A percentile compares a stretch with the other conserved stretches of the same genome.
These are phyloP conservation scores for Cetraspora pellucida DNA, from an alignment of 192 early-diverging fungal genomes.

Conservation along the genomic window DNA sequence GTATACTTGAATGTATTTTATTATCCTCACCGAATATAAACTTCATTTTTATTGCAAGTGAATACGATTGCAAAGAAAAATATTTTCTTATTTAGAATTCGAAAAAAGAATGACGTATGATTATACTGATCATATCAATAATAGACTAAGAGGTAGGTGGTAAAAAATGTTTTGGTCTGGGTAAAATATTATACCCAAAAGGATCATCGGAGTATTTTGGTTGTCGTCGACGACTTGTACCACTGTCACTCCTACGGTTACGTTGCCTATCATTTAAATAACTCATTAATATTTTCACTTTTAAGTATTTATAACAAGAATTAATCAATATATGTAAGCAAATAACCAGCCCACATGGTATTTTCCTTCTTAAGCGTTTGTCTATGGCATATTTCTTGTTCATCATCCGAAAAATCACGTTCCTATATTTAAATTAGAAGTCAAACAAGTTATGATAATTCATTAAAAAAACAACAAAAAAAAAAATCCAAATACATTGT, in stretches of 20 bases:
- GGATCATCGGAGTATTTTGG: neutral
- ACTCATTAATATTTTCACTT: neutral
- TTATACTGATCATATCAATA: neutral
- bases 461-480: neutral
- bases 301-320: neutral
- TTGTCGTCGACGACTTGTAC: neutral
- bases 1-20: no score
- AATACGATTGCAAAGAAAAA: no score
- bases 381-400: neutral
- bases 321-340: neutral
- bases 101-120: no score
- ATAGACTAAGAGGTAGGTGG: neutral
- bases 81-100: no score
- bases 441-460: neutral
- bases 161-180: neutral
- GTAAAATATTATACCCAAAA: slow-evolving; percentile 14
- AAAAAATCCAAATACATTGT: slow-evolving; percentile 46
- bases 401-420: slow-evolving; percentile 21
- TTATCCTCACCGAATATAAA: no score
- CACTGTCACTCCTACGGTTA: neutral
- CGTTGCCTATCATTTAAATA: neutral
- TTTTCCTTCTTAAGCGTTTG: neutral
- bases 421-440: slow-evolving; percentile 5
- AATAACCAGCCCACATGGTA: neutral
- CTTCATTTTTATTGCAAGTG: no score